A percentile compares a stretch with the other conserved stretches of the same genome.
These are phyloP conservation scores for Mrakiaceae sp. DNA, from an alignment of 1,284 basidiomycete genomes.

Conservation along the genomic window DNA sequence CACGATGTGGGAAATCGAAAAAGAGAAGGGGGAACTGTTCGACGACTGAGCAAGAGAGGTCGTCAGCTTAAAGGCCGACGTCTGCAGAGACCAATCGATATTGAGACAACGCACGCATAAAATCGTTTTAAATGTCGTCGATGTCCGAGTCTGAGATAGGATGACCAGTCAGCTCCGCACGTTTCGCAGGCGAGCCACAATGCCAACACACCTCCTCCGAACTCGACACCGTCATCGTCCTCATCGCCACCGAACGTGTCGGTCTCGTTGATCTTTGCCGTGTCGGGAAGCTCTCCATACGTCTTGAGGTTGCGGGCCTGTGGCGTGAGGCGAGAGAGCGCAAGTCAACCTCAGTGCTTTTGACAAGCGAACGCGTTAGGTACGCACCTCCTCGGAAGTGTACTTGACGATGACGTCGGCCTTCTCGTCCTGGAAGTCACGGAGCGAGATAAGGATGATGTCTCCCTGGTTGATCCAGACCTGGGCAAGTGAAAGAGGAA, in stretches of 20 bases:
- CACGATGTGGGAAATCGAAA: background rate
- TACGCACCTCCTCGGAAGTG: slow-evolving; percentile 65
- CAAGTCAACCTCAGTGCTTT: too few species aligned
- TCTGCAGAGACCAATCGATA: too few species aligned
- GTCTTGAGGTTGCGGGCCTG: slow-evolving; percentile 63
- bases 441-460: slow-evolving; percentile 88
- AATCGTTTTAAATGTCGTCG: slow-evolving; percentile 11
- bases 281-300: slow-evolving; percentile 94
- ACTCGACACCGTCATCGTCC: slow-evolving; percentile 18
- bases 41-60: too few species aligned
- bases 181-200: too few species aligned
- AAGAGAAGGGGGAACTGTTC: background rate
- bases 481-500: slow-evolving; percentile 37
- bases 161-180: too few species aligned
- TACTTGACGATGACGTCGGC: slow-evolving; percentile 99
- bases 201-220: slow-evolving; percentile 6
- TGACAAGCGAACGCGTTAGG: background rate
- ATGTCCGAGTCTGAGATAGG: slow-evolving; percentile 10
- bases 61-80: too few species aligned
- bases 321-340: background rate
- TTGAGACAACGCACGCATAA: background rate
- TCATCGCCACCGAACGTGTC: slow-evolving; percentile 37
- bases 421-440: slow-evolving; percentile 99
- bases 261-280: slow-evolving; percentile 97
- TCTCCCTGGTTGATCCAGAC: slow-evolving; percentile 99